Percentiles rank a stretch among this genome's conserved stretches.
phyloP scores from a whole-genome alignment of 352 stramenopile species.

The Halophytophthora polymorphica region DNA sequence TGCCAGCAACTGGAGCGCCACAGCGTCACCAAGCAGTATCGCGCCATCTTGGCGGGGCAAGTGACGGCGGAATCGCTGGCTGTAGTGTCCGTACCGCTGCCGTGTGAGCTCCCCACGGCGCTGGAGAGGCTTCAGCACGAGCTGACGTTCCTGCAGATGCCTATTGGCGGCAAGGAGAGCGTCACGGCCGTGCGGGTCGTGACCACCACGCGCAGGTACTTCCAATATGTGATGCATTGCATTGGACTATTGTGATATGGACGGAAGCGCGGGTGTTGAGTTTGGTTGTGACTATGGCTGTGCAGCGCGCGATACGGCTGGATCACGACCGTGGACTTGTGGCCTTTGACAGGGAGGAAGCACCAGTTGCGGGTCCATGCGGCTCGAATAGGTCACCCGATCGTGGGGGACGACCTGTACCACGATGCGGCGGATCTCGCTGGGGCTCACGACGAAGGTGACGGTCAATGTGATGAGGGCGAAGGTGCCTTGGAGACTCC shows the following conservation, averaged over 20 bases:
- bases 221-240: conserved; percentile 5
- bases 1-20: conserved; percentile 47
- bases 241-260: neutral
- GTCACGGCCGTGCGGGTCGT: conserved; percentile 30
- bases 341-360: conserved; percentile 62
- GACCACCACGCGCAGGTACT: conserved; percentile 33
- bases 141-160: conserved; percentile 20
- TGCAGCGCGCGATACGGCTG: conserved; percentile 45
- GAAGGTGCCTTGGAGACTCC: neutral
- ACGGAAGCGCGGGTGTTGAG: neutral
- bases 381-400: conserved; percentile 50
- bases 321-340: conserved; percentile 65
- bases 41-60: conserved; percentile 46
- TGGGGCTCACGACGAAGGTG: neutral
- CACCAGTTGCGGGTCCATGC: conserved; percentile 73
- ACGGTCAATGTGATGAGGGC: neutral
- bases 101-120: conserved; percentile 11
- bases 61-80: conserved; percentile 1
- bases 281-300: neutral
- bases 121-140: conserved; percentile 17
- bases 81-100: neutral
- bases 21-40: conserved; percentile 46
- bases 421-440: conserved; percentile 16
- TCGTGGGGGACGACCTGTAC: conserved; percentile 67
- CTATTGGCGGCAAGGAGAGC: conserved; percentile 26